phyloP scores from a whole-genome alignment of 805 yeast genomes.

The Candida pseudoglaebosa region DNA sequence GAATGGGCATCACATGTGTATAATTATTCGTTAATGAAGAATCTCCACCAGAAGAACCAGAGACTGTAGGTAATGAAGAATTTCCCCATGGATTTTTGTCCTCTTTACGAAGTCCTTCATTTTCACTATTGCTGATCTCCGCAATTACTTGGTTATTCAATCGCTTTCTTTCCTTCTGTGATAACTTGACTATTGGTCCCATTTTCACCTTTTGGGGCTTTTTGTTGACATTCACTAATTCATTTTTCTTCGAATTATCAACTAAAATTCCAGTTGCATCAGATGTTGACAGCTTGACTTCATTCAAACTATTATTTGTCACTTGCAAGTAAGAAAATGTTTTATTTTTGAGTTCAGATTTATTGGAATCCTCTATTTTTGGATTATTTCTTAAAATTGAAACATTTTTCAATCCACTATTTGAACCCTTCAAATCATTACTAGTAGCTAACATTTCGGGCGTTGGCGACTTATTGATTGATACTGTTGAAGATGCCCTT shows the following conservation, averaged over 20 bases:
- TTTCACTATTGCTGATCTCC: background rate
- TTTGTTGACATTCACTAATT: constrained; percentile 3
- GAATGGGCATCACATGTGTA: constrained; percentile 1
- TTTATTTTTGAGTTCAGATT: too few species aligned
- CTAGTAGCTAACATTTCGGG: constrained; percentile 3
- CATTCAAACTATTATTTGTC: background rate
- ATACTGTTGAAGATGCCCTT: constrained; percentile 11
- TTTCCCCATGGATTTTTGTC: constrained; percentile 4
- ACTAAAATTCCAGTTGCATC: background rate
- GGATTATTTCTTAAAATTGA: background rate
- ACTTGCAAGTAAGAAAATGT: background rate
- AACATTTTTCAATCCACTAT: background rate
- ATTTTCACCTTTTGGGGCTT: constrained; percentile 25
- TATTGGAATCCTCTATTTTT: background rate
- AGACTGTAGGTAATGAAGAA: background rate
- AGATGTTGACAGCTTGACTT: background rate
- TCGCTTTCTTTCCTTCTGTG: constrained; percentile 59
- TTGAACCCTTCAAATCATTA: background rate
- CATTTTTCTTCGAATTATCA: background rate
- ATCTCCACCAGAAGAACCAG: background rate
- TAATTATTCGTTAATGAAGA: constrained; percentile 1
- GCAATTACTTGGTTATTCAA: constrained; percentile 16
- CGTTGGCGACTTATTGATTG: constrained; percentile 7
- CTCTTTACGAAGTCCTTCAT: background rate
- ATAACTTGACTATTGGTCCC: constrained; percentile 39